These are phyloP conservation scores for Sporothrix humicola DNA, from an alignment of 2,329 filamentous ascomycete species.

Conservation along the genomic window DNA sequence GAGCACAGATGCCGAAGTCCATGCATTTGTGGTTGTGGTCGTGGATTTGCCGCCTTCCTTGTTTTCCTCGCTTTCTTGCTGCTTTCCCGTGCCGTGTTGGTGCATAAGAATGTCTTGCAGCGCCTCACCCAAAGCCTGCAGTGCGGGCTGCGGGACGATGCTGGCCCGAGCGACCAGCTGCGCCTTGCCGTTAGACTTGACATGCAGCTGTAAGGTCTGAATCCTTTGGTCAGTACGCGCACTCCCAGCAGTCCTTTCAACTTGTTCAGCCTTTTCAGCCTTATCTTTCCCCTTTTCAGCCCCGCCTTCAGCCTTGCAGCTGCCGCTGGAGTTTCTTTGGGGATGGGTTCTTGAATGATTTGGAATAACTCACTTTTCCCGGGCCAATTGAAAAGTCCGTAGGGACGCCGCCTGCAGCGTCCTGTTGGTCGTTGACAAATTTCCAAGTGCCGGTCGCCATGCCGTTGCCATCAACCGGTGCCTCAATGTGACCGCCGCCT, in stretches of 20 bases:
- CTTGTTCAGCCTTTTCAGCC: too few relatives aligned
- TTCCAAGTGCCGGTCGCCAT: neutral
- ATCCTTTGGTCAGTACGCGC: neutral
- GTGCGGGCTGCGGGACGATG: neutral
- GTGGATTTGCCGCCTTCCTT: neutral
- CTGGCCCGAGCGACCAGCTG: neutral
- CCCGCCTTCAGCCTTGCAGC: too few relatives aligned
- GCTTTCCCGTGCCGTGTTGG: too few relatives aligned
- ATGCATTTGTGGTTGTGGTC: neutral
- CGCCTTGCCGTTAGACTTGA: neutral
- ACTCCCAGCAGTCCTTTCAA: neutral
- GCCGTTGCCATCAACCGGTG: neutral
- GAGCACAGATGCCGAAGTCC: constrained; percentile 31
- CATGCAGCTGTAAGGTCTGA: constrained; percentile 6
- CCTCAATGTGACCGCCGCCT: neutral
- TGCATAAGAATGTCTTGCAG: constrained; percentile 5
- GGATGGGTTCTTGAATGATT: too few relatives aligned
- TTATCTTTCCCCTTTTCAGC: too few relatives aligned
- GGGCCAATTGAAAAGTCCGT: constrained; percentile 35
- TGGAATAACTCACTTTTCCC: constrained; percentile 25
- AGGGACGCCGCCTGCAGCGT: neutral
- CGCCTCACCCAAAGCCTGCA: neutral
- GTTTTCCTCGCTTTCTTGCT: neutral
- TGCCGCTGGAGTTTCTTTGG: too few relatives aligned
- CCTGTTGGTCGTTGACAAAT: neutral